Evolutionary conservation across 768 basidiomycete species (phyloP), one percentile per base, ranked within the genome.

Genomic region (Phaeotremella skinneri): DNA sequence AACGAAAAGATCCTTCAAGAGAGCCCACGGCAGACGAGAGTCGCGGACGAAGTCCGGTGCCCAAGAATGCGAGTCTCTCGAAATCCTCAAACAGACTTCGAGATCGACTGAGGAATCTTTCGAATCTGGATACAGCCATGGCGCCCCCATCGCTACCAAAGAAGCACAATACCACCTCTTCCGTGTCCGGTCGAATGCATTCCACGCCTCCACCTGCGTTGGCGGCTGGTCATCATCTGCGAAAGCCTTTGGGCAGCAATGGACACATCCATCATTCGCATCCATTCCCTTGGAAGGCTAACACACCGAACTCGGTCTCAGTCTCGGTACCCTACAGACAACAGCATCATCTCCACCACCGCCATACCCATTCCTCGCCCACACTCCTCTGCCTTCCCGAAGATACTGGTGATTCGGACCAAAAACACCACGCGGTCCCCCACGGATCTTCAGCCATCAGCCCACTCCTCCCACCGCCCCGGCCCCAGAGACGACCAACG

Each of bases 331-430:
- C n/a, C n/a, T n/a, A 13, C 45, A 25, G 20, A n/a, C 27, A 50
- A 25, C 2, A 37, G 23, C n/a, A 49, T 21, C 49, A 42, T 56
- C 30, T 50, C 57, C 16, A 37, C 26, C 62, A 63, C 42, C 47
- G 62, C 34, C 57, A 63, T 31, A 63, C 62, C 3, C 56, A 63
- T 42, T 63, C 62, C 6, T 63, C 62, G 2, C 62, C 62, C 16
- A 59, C 58, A 31, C 29, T 63, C 0, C 43, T 59, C 3, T 52
- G 14, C 31, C 51, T 16, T 7, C 26, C 14, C 9, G 11, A 47
- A n/a, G 9, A 7, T 20, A 47, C 7, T 47, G 45, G 7, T 25
- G 11, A n/a, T 25, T 11, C 7, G 7, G 25, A 47, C 11, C 7
- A n/a, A 7, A 20, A 7, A 47, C 6, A 20, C 7, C 21, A 9